Percentiles rank a stretch among this genome's conserved stretches.
Conservation (phyloP, 2,329 filamentous ascomycete species). For the Alternaria panax region DNA sequence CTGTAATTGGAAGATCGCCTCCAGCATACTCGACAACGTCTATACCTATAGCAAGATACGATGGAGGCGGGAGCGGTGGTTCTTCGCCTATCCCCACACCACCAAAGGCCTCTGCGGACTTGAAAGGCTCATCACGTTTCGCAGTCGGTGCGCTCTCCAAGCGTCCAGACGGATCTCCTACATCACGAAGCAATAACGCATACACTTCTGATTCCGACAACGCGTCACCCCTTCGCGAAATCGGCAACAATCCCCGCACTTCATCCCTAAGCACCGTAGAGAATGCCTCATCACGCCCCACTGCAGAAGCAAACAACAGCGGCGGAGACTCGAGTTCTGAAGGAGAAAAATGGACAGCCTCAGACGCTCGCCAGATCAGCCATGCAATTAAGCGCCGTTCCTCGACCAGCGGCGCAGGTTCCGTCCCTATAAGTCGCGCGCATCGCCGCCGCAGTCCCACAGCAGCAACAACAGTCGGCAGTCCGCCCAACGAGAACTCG, state of each 20-base stretch:
- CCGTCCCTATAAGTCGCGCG: constrained; percentile 49
- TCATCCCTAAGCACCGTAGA: constrained; percentile 65
- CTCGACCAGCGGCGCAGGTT: constrained; percentile 52
- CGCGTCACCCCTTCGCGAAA: constrained; percentile 56
- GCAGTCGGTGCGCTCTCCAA: constrained; percentile 86
- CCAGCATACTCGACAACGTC: constrained; percentile 58
- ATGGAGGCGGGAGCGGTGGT: constrained; percentile 43
- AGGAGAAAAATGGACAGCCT: constrained; percentile 59
- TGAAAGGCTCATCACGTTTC: constrained; percentile 74
- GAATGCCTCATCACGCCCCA: constrained; percentile 33
- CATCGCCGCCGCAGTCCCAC: constrained; percentile 66
- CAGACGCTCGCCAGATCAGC: constrained; percentile 62
- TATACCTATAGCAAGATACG: constrained; percentile 35
- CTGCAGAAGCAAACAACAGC: constrained; percentile 42
- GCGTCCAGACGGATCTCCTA: constrained; percentile 68
- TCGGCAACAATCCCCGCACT: constrained; percentile 53
- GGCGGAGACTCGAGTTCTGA: constrained; percentile 53
- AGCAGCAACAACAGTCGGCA: constrained; percentile 48
- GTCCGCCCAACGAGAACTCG: constrained; percentile 64
- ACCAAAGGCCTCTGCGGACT: constrained; percentile 66
- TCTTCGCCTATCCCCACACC: constrained; percentile 65
- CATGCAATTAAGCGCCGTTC: constrained; percentile 64
- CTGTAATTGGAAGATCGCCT: constrained; percentile 61
- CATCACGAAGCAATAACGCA: constrained; percentile 63
- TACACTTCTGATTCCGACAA: constrained; percentile 66